Percentiles rank a stretch among this genome's conserved stretches.
phyloP scores from a whole-genome alignment of 1,284 basidiomycete genomes.

The Ceratobasidium sp. region DNA sequence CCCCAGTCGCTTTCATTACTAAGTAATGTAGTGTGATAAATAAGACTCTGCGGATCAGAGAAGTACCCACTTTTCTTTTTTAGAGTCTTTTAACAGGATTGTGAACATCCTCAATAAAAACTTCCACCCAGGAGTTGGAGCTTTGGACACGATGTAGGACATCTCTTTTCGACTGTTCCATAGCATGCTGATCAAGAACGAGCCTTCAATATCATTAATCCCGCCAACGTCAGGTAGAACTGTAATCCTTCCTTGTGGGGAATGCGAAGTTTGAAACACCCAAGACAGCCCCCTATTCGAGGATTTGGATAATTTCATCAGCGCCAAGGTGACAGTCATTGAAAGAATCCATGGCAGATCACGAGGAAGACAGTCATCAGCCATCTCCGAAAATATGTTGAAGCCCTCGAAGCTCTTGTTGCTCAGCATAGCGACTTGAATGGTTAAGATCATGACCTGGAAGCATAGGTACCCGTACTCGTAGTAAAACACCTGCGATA shows the following conservation, averaged over 20 bases:
- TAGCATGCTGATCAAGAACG: not conserved
- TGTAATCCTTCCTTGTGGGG: not conserved
- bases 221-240: not conserved
- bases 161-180: conserved; percentile 24
- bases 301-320: not conserved
- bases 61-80: not conserved
- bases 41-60: not conserved
- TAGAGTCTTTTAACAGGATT: not conserved
- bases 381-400: not conserved
- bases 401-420: not conserved
- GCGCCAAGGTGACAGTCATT: not conserved
- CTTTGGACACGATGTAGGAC: conserved; percentile 7
- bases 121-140: conserved; percentile 2
- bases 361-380: not conserved
- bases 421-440: conserved; percentile 21
- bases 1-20: not conserved
- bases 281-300: not conserved
- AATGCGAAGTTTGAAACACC: not conserved
- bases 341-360: not conserved
- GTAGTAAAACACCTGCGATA: conserved; percentile 6
- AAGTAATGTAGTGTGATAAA: not conserved
- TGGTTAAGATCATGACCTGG: conserved; percentile 2
- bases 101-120: conserved; percentile 1
- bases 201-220: not conserved
- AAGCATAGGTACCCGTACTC: conserved; percentile 27